Evolutionary conservation across 2,329 filamentous ascomycete species (phyloP).

Genomic region (Aspergillus luchuensis): DNA sequence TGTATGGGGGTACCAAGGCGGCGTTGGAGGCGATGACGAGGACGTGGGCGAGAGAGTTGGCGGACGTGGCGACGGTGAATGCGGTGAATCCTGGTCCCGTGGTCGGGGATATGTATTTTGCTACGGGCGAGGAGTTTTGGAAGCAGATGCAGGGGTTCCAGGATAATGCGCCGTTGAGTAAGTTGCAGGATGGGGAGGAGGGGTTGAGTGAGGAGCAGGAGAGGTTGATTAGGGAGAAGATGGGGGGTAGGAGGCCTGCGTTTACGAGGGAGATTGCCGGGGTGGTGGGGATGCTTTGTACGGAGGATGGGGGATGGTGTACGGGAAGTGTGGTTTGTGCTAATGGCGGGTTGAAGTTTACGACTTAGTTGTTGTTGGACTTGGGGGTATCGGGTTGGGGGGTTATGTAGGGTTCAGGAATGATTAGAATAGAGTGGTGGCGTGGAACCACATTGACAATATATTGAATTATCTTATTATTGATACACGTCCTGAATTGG

Average conservation of each 20-base stretch:
- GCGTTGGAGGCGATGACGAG: conserved; percentile 70
- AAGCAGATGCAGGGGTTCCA: conserved; percentile 61
- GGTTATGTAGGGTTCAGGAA: too few relatives aligned
- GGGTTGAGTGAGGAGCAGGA: conserved; percentile 61
- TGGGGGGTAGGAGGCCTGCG: conserved; percentile 60
- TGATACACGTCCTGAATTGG: too few relatives aligned
- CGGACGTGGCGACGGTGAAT: conserved; percentile 65
- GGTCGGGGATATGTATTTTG: conserved; percentile 66
- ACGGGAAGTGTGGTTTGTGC: conserved; percentile 79
- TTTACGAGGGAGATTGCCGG: conserved; percentile 74
- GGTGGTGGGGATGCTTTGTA: conserved; percentile 74
- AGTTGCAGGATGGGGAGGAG: conserved; percentile 62
- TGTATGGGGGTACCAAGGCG: conserved; percentile 68
- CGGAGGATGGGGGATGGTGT: conserved; percentile 71
- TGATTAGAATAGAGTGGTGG: too few relatives aligned
- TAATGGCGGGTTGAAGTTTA: conserved; percentile 69
- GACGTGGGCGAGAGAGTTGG: conserved; percentile 65
- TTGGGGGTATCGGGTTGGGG: too few relatives aligned
- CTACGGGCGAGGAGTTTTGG: conserved; percentile 60
- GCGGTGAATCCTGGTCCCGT: conserved; percentile 68
- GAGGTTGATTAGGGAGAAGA: conserved; percentile 61
- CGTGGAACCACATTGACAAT: too few relatives aligned
- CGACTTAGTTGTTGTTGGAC: neutral
- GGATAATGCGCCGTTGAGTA: conserved; percentile 65
- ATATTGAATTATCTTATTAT: too few relatives aligned